These are phyloP conservation scores for Ogataea nitratoaversa DNA, from an alignment of 805 yeast species.

Conservation along the genomic window DNA sequence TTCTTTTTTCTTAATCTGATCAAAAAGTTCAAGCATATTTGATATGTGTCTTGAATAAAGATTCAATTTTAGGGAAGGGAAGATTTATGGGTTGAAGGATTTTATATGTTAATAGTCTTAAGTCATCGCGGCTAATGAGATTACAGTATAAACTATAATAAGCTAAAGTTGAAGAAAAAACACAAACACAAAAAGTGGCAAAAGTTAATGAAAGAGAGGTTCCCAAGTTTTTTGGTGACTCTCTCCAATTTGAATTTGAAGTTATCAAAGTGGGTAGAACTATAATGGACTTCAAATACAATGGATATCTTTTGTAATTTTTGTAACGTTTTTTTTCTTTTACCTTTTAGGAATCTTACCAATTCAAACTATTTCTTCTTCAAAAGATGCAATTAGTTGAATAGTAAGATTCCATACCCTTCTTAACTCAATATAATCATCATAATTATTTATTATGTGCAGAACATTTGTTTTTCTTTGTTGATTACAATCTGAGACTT, in stretches of 20 bases:
- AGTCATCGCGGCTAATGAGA: not conserved
- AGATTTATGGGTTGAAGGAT: not conserved
- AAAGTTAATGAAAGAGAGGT: not conserved
- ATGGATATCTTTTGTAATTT: slow-evolving; percentile 1
- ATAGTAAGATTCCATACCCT: not conserved
- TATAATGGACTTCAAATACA: slow-evolving; percentile 1
- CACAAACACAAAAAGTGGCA: not conserved
- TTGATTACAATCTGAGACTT: not conserved
- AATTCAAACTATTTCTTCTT: not conserved
- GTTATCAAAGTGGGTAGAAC: not conserved
- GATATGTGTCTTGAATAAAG: not conserved
- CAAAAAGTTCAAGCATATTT: too few relatives aligned
- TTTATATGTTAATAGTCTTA: not conserved
- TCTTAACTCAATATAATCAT: not conserved
- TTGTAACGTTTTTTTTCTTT: not conserved
- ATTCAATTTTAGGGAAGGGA: not conserved
- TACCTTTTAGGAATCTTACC: not conserved
- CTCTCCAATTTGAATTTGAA: not conserved
- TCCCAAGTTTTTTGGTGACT: not conserved
- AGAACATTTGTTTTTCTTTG: not conserved
- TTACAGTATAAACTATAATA: not conserved
- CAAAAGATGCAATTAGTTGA: too few relatives aligned
- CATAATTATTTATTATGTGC: not conserved
- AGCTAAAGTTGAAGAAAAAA: not conserved
- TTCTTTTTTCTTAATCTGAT: too few relatives aligned